phyloP scores from a whole-genome alignment of 2,329 filamentous ascomycete genomes.

The Monosporascus ibericus region DNA sequence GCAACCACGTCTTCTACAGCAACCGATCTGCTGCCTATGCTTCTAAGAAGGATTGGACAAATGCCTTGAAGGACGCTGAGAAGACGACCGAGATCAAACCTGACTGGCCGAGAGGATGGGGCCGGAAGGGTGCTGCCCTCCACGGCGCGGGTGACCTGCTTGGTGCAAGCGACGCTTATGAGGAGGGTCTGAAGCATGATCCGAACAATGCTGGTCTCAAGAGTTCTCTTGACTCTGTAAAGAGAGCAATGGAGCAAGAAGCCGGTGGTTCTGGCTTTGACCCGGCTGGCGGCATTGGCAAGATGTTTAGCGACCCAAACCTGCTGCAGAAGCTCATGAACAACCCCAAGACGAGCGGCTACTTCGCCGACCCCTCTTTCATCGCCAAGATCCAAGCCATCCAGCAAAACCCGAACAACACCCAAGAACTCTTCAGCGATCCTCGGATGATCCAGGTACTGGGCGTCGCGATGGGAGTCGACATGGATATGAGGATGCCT shows the following conservation, averaged over 20 bases:
- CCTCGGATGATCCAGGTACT: constrained; percentile 91
- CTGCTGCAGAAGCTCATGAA: constrained; percentile 82
- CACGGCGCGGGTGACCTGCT: constrained; percentile 84
- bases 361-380: constrained; percentile 78
- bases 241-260: constrained; percentile 81
- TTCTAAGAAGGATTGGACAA: constrained; percentile 81
- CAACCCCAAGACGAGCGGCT: constrained; percentile 86
- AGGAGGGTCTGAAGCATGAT: constrained; percentile 90
- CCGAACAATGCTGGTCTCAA: constrained; percentile 89
- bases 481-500: constrained; percentile 63
- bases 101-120: constrained; percentile 97
- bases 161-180: constrained; percentile 82
- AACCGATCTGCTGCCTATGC: constrained; percentile 87
- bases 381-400: constrained; percentile 84
- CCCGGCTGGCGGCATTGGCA: constrained; percentile 70
- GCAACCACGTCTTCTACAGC: constrained; percentile 95
- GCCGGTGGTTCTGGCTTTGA: constrained; percentile 49
- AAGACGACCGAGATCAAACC: constrained; percentile 94
- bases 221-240: constrained; percentile 75
- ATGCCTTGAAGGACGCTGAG: constrained; percentile 80
- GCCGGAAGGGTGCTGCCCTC: constrained; percentile 83
- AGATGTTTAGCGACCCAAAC: constrained; percentile 91
- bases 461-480: constrained; percentile 86
- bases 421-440: constrained; percentile 78
- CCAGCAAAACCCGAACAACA: constrained; percentile 71